Conservation (phyloP, 169 alveolate genomes). For the Eimeria nieschulzi region DNA sequence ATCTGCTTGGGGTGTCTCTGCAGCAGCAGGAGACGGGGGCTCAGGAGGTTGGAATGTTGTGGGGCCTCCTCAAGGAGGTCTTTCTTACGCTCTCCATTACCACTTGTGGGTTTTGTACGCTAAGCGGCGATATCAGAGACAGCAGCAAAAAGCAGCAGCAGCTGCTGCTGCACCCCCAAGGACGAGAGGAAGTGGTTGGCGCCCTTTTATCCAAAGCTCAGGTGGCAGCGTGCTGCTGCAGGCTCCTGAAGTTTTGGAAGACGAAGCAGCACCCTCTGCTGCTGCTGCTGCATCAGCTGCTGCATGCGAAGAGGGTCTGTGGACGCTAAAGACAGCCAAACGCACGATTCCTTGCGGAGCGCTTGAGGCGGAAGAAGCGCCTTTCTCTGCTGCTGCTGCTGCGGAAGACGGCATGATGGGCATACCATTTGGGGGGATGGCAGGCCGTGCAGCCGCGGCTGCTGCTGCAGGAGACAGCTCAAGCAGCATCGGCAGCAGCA, state of each 20-base stretch:
- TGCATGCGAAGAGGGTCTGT: neutral
- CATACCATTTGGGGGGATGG: too few relatives aligned
- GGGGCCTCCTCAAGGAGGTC: neutral
- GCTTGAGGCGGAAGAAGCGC: neutral
- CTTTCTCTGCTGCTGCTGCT: slow-evolving; percentile 4
- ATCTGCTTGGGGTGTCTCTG: neutral
- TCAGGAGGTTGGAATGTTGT: neutral
- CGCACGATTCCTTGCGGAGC: slow-evolving; percentile 11
- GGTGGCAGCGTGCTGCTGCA: neutral
- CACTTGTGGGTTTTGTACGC: slow-evolving; percentile 30
- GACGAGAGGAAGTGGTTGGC: too few relatives aligned
- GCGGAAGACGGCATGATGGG: neutral
- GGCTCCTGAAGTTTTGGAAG: too few relatives aligned
- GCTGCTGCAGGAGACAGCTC: slow-evolving; percentile 8
- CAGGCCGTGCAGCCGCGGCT: neutral
- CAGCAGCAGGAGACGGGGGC: slow-evolving; percentile 3
- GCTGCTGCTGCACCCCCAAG: slow-evolving; percentile 24
- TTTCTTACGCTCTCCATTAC: slow-evolving; percentile 10
- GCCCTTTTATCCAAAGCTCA: neutral
- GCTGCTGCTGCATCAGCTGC: neutral
- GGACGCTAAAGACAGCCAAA: slow-evolving; percentile 10
- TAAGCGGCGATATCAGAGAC: slow-evolving; percentile 22
- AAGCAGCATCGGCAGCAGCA: slow-evolving; percentile 23
- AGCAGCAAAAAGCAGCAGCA: slow-evolving; percentile 38
- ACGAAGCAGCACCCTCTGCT: neutral